phyloP scores from a whole-genome alignment of 352 stramenopile genomes.

The Pythium sukuiense region DNA sequence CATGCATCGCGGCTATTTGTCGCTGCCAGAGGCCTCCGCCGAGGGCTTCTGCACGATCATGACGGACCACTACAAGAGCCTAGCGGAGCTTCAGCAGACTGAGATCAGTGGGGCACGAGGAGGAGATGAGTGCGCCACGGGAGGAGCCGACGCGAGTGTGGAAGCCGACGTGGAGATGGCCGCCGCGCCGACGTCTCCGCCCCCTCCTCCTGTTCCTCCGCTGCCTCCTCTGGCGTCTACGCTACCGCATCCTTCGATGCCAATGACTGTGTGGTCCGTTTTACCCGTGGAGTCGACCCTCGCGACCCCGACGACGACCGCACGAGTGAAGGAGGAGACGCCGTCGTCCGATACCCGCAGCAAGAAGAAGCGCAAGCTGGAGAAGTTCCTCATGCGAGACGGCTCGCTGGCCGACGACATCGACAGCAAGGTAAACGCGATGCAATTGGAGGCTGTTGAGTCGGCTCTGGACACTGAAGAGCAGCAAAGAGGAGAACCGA shows the following conservation, averaged over 20 bases:
- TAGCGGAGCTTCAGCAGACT: conserved; percentile 27
- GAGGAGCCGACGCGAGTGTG: background rate
- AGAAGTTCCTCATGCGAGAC: conserved; percentile 35
- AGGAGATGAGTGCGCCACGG: background rate
- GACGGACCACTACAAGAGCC: conserved; percentile 61
- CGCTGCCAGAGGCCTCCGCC: conserved; percentile 59
- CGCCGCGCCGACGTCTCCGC: background rate
- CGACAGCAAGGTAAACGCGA: background rate
- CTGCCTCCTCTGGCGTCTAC: background rate
- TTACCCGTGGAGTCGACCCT: background rate
- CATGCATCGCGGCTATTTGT: conserved; percentile 71
- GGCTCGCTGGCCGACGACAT: conserved; percentile 2
- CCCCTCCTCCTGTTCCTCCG: background rate
- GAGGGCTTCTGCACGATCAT: conserved; percentile 75
- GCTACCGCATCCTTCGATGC: background rate
- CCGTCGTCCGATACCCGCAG: conserved; percentile 12
- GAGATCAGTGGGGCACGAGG: background rate
- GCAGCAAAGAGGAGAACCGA: background rate
- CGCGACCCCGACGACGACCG: background rate
- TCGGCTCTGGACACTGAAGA: background rate
- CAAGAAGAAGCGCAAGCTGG: conserved; percentile 54
- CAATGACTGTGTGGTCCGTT: background rate
- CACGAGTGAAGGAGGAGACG: conserved; percentile 7
- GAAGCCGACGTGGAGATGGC: background rate
- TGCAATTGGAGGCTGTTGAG: background rate